Conservation (phyloP, 129 eudicot genomes). For the Centrapalus pauciflorus region DNA sequence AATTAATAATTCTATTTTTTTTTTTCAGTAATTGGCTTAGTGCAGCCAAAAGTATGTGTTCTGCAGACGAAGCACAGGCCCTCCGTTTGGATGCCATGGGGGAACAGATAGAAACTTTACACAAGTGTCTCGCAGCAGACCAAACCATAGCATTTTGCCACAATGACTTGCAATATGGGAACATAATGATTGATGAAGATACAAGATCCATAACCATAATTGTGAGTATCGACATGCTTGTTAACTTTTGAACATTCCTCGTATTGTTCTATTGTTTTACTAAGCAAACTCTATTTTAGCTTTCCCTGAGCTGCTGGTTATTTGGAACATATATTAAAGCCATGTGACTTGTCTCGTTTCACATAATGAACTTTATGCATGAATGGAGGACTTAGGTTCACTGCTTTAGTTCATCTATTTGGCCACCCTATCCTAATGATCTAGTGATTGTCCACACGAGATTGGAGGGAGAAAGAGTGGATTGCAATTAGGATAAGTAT, state of each 20-base stretch:
- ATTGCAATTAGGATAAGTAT: neutral
- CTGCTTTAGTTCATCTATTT: neutral
- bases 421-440: neutral
- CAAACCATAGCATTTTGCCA: slow-evolving; percentile 72
- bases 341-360: neutral
- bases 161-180: slow-evolving; percentile 96
- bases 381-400: neutral
- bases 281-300: neutral
- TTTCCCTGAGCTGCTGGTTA: neutral
- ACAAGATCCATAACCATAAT: slow-evolving; percentile 75
- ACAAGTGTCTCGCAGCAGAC: slow-evolving; percentile 42
- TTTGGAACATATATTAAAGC: neutral
- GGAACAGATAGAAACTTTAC: slow-evolving; percentile 57
- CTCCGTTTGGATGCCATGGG: slow-evolving; percentile 52
- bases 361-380: neutral
- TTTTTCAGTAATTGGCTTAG: slow-evolving; percentile 59
- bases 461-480: neutral
- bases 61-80: slow-evolving; percentile 42
- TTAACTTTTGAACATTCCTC: slow-evolving; percentile 9
- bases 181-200: slow-evolving; percentile 94
- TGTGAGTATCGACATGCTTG: slow-evolving; percentile 44
- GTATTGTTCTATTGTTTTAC: slow-evolving; percentile 2
- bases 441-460: neutral
- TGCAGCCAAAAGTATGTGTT: slow-evolving; percentile 53
- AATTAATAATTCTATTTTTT: neutral